Percentiles rank a stretch among this genome's conserved stretches.
Conservation (phyloP, 2,329 filamentous ascomycete species). For the Fusarium kyushuense region DNA sequence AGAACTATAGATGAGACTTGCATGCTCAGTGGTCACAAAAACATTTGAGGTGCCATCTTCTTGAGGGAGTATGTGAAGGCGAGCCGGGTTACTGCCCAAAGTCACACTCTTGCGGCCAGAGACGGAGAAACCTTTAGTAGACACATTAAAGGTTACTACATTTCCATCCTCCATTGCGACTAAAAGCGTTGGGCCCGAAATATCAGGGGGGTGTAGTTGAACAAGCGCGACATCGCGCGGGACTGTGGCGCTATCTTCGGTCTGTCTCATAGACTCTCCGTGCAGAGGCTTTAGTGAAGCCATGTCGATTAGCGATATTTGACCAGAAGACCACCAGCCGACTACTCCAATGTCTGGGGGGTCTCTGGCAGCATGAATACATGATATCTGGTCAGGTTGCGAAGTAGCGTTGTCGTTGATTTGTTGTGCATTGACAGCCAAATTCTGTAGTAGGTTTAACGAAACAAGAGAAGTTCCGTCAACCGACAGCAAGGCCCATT, state of each 20-base stretch:
- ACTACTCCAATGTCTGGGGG: conserved; percentile 77
- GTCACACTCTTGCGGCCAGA: conserved; percentile 83
- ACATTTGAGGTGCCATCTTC: conserved; percentile 78
- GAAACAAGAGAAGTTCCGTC: conserved; percentile 80
- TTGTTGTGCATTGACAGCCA: conserved; percentile 70
- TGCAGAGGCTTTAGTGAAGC: conserved; percentile 73
- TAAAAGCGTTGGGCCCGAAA: conserved; percentile 78
- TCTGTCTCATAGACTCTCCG: conserved; percentile 70
- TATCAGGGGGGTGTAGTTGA: conserved; percentile 74
- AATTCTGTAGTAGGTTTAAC: conserved; percentile 70
- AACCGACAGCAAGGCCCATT: conserved; percentile 78
- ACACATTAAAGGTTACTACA: conserved; percentile 84
- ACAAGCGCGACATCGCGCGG: conserved; percentile 85
- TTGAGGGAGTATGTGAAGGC: conserved; percentile 81
- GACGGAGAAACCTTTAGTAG: conserved; percentile 70
- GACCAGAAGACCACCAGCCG: conserved; percentile 88
- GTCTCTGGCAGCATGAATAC: conserved; percentile 78
- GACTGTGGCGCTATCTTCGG: conserved; percentile 78
- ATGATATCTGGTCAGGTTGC: conserved; percentile 79
- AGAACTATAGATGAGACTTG: conserved; percentile 90
- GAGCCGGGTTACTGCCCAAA: conserved; percentile 86
- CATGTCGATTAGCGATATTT: conserved; percentile 79
- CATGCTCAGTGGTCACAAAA: conserved; percentile 93
- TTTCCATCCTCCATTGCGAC: conserved; percentile 93
- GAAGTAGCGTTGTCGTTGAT: conserved; percentile 64